Base-by-base conservation (phyloP, 148 eudicot species). In the Bassia scoparia region DNA sequence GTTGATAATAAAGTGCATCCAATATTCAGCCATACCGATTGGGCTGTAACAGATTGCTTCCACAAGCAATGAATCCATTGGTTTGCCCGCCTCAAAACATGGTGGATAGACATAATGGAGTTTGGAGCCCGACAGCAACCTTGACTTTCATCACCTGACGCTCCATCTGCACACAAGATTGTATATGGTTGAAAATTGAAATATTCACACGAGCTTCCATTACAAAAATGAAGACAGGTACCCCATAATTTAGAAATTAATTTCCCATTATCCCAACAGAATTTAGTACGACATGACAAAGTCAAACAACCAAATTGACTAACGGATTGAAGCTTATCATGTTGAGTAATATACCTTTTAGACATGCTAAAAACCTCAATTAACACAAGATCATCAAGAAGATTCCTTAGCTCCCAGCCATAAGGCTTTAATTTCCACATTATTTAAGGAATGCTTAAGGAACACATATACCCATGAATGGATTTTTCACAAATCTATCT, bases 81-180 rank as follows among this genome's bases (percentile, higher is more conserved):
- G 93, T 76, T 87, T 88, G 73, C 98, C 98, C 64, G 98, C 98
- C 84, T 87, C 98, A 72, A 94, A 94, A 81, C 87, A 89, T 59
- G 85, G 82, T 79, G 98, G 98, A 78, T 84, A 79, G 54, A 91
- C 82, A 77, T 88, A 91, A 71, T 91, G 93, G 78, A 94, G 97
- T 75, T 77, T 88, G 98, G 98, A 48, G 91, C 72, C 60, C 69
- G 83, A 71, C 77, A 70, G 78, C 83, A 71, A 81, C 85, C 75
- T 86, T 81, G 46, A 84, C 77, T 77, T 80, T 81, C 78, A 81
- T 75, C 54, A 94, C 86, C 27, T n/a, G 97, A 89, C 71, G 81
- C 74, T 74, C 89, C 93, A 83, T 91, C 97, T 91, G 85, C 69
- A 80, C 66, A 52, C 66, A 41, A 34, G 52, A 64, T 41, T 49